Conservation (phyloP, 306 rosid species). For the Glycine latifolia region DNA sequence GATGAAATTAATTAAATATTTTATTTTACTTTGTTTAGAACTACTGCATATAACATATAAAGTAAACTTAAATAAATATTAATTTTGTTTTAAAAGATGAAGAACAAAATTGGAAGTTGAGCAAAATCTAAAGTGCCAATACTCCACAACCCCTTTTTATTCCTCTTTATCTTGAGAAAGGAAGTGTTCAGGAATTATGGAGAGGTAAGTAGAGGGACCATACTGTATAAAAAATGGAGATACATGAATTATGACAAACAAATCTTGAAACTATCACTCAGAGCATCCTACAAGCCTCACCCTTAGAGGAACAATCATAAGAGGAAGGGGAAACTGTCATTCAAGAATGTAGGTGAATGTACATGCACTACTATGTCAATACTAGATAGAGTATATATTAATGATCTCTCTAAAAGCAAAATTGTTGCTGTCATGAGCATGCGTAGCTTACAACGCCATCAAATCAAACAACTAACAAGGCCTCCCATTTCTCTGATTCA, state of each 20-base stretch:
- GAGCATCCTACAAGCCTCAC: constrained; percentile 3
- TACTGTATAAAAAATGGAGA: constrained; percentile 1
- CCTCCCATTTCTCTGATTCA: constrained; percentile 27
- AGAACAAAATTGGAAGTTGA: too few species aligned
- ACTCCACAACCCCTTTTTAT: not conserved
- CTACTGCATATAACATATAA: too few species aligned
- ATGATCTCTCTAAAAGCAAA: constrained; percentile 29
- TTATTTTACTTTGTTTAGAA: too few species aligned
- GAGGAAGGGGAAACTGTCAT: constrained; percentile 14
- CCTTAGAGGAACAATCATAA: not conserved
- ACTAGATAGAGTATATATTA: not conserved
- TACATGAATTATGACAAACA: constrained; percentile 8
- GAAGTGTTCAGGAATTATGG: not conserved
- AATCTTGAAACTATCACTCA: constrained; percentile 15
- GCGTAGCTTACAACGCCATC: constrained; percentile 25
- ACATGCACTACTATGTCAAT: not conserved
- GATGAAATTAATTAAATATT: too few species aligned
- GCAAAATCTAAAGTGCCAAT: too few species aligned
- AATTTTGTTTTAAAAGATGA: too few species aligned
- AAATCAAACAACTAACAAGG: constrained; percentile 32
- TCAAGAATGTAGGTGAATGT: constrained; percentile 3
- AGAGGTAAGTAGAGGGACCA: not conserved
- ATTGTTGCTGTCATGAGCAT: constrained; percentile 18
- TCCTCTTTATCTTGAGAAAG: not conserved
- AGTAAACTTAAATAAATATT: too few species aligned